Percentiles rank a stretch among this genome's conserved stretches.
phyloP scores from a whole-genome alignment of 257 asterid genomes.

The Fraxinus excelsior region DNA sequence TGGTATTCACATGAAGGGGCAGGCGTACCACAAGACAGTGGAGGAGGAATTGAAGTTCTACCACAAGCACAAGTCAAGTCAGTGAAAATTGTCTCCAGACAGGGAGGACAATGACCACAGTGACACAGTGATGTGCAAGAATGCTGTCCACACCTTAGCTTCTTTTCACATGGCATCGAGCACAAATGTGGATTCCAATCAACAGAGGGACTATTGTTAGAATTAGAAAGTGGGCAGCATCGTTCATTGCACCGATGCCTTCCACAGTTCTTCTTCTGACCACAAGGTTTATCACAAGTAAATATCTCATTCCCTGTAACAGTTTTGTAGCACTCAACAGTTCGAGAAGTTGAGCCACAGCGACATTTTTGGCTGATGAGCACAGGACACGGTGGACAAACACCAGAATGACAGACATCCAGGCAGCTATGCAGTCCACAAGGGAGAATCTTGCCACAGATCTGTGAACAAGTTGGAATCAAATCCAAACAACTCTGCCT shows the following conservation, averaged over 20 bases:
- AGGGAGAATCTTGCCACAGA: conserved; percentile 68
- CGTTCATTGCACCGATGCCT: conserved; percentile 96
- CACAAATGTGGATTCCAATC: conserved; percentile 88
- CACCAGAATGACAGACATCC: conserved; percentile 76
- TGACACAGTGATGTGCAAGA: conserved; percentile 85
- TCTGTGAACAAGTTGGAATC: conserved; percentile 75
- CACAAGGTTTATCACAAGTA: conserved; percentile 86
- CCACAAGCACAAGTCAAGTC: conserved; percentile 97
- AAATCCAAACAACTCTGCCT: conserved; percentile 81
- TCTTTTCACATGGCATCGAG: conserved; percentile 95
- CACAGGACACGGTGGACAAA: conserved; percentile 72
- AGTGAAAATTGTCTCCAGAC: conserved; percentile 80
- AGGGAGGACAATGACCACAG: conserved; percentile 98
- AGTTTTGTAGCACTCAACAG: conserved; percentile 81
- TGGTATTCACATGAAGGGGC: conserved; percentile 86
- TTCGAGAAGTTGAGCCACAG: conserved; percentile 84
- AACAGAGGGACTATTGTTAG: conserved; percentile 39
- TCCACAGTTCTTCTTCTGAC: conserved; percentile 90
- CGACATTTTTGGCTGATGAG: conserved; percentile 85
- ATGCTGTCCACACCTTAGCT: conserved; percentile 95
- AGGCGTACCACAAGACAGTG: conserved; percentile 92
- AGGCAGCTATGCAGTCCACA: conserved; percentile 74
- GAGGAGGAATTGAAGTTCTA: conserved; percentile 92
- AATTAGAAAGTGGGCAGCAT: conserved; percentile 78
- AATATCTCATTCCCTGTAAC: conserved; percentile 47